These are phyloP conservation scores for Wickerhamomyces bovis DNA, from an alignment of 805 yeast species.

Conservation along the genomic window DNA sequence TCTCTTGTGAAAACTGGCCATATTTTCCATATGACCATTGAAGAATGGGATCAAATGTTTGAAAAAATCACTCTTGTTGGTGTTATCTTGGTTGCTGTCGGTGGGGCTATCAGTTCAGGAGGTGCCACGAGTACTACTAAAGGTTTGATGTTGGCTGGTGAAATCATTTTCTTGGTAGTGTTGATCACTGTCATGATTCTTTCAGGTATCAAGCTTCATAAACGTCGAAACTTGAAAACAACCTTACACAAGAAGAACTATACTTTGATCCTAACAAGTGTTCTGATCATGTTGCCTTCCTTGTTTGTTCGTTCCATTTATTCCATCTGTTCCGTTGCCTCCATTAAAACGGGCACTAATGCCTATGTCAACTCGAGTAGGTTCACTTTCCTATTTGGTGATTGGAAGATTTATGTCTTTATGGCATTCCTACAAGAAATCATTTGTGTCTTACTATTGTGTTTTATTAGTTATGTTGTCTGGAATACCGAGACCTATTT, in stretches of 20 bases:
- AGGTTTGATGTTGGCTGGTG: not conserved
- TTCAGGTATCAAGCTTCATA: not conserved
- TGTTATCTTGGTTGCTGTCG: not conserved
- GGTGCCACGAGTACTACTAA: not conserved
- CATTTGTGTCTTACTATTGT: not conserved
- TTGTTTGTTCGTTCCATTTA: not conserved
- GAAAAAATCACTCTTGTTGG: not conserved
- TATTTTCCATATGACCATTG: not conserved
- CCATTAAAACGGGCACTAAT: not conserved
- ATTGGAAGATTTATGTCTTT: slow-evolving; percentile 2
- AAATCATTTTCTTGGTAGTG: not conserved
- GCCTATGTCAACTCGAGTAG: not conserved
- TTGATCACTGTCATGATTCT: not conserved
- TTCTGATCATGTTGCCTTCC: not conserved
- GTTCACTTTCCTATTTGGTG: slow-evolving; percentile 2
- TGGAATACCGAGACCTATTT: not conserved
- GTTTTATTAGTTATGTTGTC: not conserved
- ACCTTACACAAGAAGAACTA: not conserved
- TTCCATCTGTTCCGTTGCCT: not conserved
- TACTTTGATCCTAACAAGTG: not conserved
- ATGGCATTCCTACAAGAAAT: slow-evolving; percentile 1
- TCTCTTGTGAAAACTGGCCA: not conserved
- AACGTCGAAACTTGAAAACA: not conserved
- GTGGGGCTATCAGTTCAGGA: not conserved
- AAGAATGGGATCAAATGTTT: not conserved